phyloP scores from a whole-genome alignment of 257 asterid genomes.

The Linderniella brevidens region DNA sequence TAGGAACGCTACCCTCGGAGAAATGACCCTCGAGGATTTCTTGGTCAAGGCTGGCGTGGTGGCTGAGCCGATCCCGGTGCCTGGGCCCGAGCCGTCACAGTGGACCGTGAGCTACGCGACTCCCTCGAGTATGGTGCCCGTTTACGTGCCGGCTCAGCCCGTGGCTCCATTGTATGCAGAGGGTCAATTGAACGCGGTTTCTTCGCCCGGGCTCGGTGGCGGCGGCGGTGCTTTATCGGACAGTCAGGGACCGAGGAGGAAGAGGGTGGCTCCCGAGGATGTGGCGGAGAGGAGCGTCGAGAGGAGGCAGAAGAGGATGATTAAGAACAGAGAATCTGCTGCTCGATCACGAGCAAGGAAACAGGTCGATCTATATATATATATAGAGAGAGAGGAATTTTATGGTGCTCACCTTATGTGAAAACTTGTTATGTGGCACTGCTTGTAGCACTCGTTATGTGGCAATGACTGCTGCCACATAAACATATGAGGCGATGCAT shows the following conservation, averaged over 20 bases:
- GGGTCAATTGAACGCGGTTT: constrained; percentile 37
- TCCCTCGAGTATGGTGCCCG: constrained; percentile 9
- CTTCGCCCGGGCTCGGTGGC: constrained; percentile 33
- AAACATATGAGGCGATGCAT: too few relatives aligned
- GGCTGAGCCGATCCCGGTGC: constrained; percentile 27
- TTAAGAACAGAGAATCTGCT: constrained; percentile 92
- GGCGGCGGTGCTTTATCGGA: constrained; percentile 35
- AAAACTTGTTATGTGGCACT: too few relatives aligned
- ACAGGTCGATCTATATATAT: constrained; percentile 30
- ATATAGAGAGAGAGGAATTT: too few relatives aligned
- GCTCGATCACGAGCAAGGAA: constrained; percentile 96
- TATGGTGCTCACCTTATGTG: too few relatives aligned
- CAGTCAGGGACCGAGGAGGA: constrained; percentile 46
- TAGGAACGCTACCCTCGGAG: constrained; percentile 58
- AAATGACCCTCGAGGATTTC: constrained; percentile 82
- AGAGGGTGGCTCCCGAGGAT: constrained; percentile 49
- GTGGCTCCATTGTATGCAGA: constrained; percentile 19
- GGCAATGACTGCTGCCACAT: too few relatives aligned
- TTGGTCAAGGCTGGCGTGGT: constrained; percentile 92
- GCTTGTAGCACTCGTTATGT: too few relatives aligned
- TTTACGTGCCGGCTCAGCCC: too few relatives aligned
- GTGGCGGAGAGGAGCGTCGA: constrained; percentile 62
- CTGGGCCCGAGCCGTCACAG: constrained; percentile 37
- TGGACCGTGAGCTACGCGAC: constrained; percentile 48
- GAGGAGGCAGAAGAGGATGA: constrained; percentile 97